Conservation (phyloP, 345 rosid genomes). For the Acer yangbiense region DNA sequence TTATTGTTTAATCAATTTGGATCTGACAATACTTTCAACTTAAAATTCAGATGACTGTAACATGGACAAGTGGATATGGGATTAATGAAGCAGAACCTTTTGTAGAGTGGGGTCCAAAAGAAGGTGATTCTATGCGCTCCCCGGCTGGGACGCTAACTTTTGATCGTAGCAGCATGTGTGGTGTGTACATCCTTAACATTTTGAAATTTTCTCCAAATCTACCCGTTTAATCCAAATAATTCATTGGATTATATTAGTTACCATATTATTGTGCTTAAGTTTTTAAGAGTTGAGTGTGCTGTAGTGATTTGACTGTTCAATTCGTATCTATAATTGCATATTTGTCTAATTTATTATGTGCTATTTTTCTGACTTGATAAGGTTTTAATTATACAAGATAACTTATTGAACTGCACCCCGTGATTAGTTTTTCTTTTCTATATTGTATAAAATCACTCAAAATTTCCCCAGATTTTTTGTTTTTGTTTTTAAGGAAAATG, state of each 20-base stretch:
- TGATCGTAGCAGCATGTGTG: conserved; percentile 55
- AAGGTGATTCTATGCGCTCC: conserved; percentile 38
- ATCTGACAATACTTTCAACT: conserved; percentile 7
- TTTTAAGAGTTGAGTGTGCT: background rate
- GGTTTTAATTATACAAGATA: background rate
- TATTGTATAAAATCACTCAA: background rate
- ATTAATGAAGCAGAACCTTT: conserved; percentile 57
- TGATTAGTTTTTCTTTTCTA: background rate
- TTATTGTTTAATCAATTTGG: background rate
- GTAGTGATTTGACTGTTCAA: background rate
- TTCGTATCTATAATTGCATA: background rate
- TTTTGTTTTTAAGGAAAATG: background rate
- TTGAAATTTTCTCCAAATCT: background rate
- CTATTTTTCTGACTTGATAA: background rate
- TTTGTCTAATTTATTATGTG: background rate
- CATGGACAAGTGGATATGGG: conserved; percentile 83
- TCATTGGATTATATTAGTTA: background rate
- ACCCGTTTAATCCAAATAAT: background rate
- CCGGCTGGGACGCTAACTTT: conserved; percentile 73
- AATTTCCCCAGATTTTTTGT: background rate
- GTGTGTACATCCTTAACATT: conserved; percentile 31
- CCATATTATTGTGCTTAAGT: background rate
- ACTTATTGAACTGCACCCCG: background rate
- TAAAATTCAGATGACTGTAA: conserved; percentile 63
- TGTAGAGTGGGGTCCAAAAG: conserved; percentile 66